Evolutionary conservation across 768 basidiomycete species (phyloP).

Genomic region (Leccinum variicolor): DNA sequence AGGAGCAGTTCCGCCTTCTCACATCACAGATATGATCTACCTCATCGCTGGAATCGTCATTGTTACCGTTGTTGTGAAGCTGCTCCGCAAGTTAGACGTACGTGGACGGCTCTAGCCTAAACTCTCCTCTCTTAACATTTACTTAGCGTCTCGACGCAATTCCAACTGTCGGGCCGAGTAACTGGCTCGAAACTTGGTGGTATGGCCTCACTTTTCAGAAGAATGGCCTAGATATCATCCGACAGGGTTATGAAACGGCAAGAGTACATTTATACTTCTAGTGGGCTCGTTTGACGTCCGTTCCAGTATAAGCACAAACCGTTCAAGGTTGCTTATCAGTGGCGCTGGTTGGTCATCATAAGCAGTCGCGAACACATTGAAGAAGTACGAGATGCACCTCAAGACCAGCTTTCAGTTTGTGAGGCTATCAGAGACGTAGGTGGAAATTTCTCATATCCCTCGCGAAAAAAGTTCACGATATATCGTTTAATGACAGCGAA

Average conservation of each 20-base stretch:
- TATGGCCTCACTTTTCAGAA: neutral
- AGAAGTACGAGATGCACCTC: conserved; percentile 38
- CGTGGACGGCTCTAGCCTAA: neutral
- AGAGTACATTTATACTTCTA: neutral
- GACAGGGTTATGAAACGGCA: neutral
- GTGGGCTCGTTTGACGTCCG: neutral
- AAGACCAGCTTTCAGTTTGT: conserved; percentile 35
- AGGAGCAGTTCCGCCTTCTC: neutral
- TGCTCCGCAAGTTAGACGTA: neutral
- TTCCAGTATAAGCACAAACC: neutral
- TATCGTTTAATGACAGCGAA: conserved; percentile 31
- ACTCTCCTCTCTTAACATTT: neutral
- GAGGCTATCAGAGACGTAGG: conserved; percentile 35
- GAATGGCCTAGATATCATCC: neutral
- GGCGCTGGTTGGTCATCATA: conserved; percentile 18
- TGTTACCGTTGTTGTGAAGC: neutral
- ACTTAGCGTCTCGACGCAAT: neutral
- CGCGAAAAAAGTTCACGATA: no score
- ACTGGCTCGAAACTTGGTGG: conserved; percentile 35
- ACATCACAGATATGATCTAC: neutral
- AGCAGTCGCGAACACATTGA: conserved; percentile 32
- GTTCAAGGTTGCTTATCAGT: neutral
- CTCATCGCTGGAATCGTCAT: neutral
- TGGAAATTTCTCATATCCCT: neutral
- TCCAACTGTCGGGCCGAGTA: neutral